Evolutionary conservation across 176 grass and related monocot genomes (phyloP), one percentile per base, ranked within the genome.

Genomic region (Phoenix dactylifera): DNA sequence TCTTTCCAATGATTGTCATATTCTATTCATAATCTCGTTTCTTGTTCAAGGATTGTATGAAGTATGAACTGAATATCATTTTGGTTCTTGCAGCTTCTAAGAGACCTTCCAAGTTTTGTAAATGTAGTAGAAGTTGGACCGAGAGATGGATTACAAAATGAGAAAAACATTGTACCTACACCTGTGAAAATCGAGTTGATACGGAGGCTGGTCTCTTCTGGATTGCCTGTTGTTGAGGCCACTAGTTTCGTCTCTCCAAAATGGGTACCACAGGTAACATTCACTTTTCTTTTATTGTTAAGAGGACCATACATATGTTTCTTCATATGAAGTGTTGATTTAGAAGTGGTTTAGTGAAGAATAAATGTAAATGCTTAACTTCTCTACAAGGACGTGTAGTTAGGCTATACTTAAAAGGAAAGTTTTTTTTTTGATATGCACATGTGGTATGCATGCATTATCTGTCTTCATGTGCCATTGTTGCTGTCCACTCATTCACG

Each of bases 191-290:
- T 95, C 22, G 91, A 95, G 53, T 70, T 90, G 26, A 87, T 95
- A 76, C 29, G 52, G 52, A 90, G 66, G 62, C 55, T 95, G 74
- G 86, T 82, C 28, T 52, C 67, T 50, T 78, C 86, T 55, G 90
- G 86, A 65, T 79, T 95, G 69, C 60, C 83, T n/a, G 83, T 85
- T 65, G 59, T 95, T 70, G 91, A 95, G 77, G 86, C 86, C 26
- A 90, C 86, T 51, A 95, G 91, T 72, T 95, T 95, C 17, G 80
- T 90, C 24, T 95, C 91, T 68, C 91, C 86, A 68, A 95, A 95
- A 80, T 95, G 86, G 91, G 86, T 95, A 30, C 86, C 83, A 23
- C 86, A 95, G 91, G 91, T 95, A 86, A 64, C 51, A 24, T 32
- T 16, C 14, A 10, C 6, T 55, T 55, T 20, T 19, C 20, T n/a